A percentile compares a stretch with the other conserved stretches of the same genome.
These are phyloP conservation scores for Hymenoscyphus repandus DNA, from an alignment of 2,329 filamentous ascomycete species.

Conservation along the genomic window DNA sequence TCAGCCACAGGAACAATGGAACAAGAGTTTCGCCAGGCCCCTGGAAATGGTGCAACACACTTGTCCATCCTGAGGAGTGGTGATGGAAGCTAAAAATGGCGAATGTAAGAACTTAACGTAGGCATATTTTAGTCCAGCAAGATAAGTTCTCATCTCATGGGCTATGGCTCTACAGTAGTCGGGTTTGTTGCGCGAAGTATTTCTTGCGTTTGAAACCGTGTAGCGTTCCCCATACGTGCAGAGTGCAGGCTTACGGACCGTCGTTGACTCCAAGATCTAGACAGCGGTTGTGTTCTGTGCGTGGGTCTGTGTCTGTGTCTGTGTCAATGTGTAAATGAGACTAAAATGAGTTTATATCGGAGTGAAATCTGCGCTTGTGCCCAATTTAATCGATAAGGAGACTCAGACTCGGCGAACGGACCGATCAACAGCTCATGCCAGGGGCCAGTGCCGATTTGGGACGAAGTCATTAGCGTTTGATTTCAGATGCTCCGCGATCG, in stretches of 20 bases:
- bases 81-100: neutral
- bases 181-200: no score
- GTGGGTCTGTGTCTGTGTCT: no score
- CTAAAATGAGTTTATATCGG: no score
- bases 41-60: no score
- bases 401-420: neutral
- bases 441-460: neutral
- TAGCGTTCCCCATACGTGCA: no score
- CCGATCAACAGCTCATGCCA: neutral
- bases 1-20: no score
- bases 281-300: no score
- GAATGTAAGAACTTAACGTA: neutral
- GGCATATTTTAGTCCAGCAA: neutral
- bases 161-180: neutral
- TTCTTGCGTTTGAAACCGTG: no score
- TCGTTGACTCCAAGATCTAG: neutral
- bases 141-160: neutral
- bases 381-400: constrained; percentile 3
- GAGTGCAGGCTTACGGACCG: no score
- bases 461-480: neutral
- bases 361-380: constrained; percentile 1
- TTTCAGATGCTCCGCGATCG: neutral
- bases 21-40: no score
- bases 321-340: no score
- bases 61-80: neutral